Conservation (phyloP, 352 stramenopile genomes). For the Phytopythium montanum region DNA sequence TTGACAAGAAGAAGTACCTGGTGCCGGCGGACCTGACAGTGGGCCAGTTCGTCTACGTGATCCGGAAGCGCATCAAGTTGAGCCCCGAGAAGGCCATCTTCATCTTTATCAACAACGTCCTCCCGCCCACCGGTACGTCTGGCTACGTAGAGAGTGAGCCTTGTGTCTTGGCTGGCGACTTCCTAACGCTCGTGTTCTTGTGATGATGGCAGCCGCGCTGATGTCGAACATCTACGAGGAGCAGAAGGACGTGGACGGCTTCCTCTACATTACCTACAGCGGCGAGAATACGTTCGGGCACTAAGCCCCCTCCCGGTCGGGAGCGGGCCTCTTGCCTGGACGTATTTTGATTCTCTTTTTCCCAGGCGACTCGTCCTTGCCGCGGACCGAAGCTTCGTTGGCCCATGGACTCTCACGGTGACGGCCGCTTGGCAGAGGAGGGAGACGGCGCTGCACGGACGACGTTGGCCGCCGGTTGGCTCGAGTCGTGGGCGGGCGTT, state of each 20-base stretch:
- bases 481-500: not conserved
- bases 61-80: conserved; percentile 99
- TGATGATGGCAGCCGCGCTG: conserved; percentile 73
- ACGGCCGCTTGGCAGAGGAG: not conserved
- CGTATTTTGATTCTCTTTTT: conserved; percentile 33
- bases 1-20: conserved; percentile 99
- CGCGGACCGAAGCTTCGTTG: not conserved
- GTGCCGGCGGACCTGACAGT: conserved; percentile 97
- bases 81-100: conserved; percentile 97
- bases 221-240: conserved; percentile 99
- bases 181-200: not conserved
- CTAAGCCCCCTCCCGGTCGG: conserved; percentile 22
- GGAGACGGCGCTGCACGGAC: not conserved
- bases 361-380: not conserved
- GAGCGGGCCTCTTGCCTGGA: conserved; percentile 2
- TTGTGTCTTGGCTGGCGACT: too few relatives aligned
- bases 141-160: not conserved
- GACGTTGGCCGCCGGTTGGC: not conserved
- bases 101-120: conserved; percentile 99
- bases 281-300: conserved; percentile 99
- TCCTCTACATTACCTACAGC: conserved; percentile 99
- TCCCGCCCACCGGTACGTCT: conserved; percentile 90
- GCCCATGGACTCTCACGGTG: not conserved
- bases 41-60: conserved; percentile 99
- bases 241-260: conserved; percentile 98